A percentile compares a stretch with the other conserved stretches of the same genome.
Evolutionary conservation across 2,329 filamentous ascomycete genomes (phyloP).

Genomic region (Phyllosticta capitalensis): DNA sequence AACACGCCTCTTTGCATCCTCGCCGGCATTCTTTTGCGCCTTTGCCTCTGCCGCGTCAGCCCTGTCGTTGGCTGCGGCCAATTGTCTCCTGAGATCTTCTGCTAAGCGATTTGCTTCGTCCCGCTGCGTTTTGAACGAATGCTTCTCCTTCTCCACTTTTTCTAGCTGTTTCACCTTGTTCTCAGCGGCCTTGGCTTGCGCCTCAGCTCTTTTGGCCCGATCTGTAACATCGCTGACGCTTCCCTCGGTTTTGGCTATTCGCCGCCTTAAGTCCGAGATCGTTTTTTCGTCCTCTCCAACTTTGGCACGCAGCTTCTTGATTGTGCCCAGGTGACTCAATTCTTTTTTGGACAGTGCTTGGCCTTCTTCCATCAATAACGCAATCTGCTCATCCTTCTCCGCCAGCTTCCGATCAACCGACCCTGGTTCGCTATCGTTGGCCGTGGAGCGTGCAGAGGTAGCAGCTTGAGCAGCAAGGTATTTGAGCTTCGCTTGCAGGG

Average conservation of each 20-base stretch:
- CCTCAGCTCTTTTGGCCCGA: conserved; percentile 51
- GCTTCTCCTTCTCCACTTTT: conserved; percentile 48
- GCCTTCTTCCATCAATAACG: conserved; percentile 83
- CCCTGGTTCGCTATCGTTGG: conserved; percentile 51
- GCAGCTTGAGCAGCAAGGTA: conserved; percentile 76
- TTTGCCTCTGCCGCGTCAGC: conserved; percentile 59
- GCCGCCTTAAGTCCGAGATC: conserved; percentile 44
- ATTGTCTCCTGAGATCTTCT: conserved; percentile 57
- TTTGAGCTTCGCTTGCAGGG: conserved; percentile 80
- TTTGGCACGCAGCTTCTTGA: conserved; percentile 64
- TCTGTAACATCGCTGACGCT: conserved; percentile 52
- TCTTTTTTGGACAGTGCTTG: conserved; percentile 79
- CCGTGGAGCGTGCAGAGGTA: conserved; percentile 62
- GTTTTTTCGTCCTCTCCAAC: conserved; percentile 43
- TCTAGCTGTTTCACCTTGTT: conserved; percentile 45
- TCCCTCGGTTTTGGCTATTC: conserved; percentile 57
- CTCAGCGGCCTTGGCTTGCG: conserved; percentile 45
- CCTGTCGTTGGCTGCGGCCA: conserved; percentile 57
- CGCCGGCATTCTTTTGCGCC: conserved; percentile 56
- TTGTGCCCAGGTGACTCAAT: conserved; percentile 69
- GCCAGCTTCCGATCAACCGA: conserved; percentile 69
- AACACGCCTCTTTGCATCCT: conserved; percentile 51
- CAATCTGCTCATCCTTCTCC: conserved; percentile 85
- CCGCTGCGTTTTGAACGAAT: conserved; percentile 52
- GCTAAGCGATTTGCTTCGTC: conserved; percentile 56